A percentile compares a stretch with the other conserved stretches of the same genome.
phyloP scores from a whole-genome alignment of 2,329 filamentous ascomycete genomes.

The Metarhizium guizhouense region DNA sequence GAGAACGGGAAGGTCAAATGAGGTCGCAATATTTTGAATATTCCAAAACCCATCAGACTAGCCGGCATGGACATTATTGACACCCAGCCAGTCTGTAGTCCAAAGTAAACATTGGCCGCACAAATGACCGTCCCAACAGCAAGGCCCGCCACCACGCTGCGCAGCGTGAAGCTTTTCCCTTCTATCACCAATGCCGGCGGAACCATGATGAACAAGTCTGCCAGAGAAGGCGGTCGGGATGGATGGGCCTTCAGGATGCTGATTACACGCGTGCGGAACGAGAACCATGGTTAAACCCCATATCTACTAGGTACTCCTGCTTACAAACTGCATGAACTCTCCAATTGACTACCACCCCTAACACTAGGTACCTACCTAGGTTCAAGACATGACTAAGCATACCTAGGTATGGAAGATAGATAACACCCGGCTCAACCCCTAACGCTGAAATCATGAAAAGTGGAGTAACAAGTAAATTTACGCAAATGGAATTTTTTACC shows the following conservation, averaged over 20 bases:
- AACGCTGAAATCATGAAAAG: too few species aligned
- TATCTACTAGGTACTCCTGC: too few species aligned
- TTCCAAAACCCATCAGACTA: slow-evolving; percentile 86
- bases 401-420: too few species aligned
- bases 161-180: slow-evolving; percentile 70
- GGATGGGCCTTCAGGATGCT: background rate
- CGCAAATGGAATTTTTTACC: too few species aligned
- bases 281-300: background rate
- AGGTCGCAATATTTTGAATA: slow-evolving; percentile 72
- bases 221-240: background rate
- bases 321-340: too few species aligned
- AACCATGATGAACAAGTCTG: background rate
- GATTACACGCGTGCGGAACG: background rate
- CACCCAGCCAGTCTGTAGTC: slow-evolving; percentile 70
- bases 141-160: slow-evolving; percentile 72
- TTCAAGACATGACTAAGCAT: too few species aligned
- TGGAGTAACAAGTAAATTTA: too few species aligned
- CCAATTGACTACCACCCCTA: too few species aligned
- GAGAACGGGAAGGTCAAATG: slow-evolving; percentile 75
- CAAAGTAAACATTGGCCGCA: slow-evolving; percentile 98
- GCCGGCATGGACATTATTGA: slow-evolving; percentile 95
- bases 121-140: slow-evolving; percentile 84
- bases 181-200: slow-evolving; percentile 15
- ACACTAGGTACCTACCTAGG: too few species aligned
- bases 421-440: too few species aligned